Evolutionary conservation across 805 yeast genomes (phyloP).

Genomic region (Kazachstania africana): DNA sequence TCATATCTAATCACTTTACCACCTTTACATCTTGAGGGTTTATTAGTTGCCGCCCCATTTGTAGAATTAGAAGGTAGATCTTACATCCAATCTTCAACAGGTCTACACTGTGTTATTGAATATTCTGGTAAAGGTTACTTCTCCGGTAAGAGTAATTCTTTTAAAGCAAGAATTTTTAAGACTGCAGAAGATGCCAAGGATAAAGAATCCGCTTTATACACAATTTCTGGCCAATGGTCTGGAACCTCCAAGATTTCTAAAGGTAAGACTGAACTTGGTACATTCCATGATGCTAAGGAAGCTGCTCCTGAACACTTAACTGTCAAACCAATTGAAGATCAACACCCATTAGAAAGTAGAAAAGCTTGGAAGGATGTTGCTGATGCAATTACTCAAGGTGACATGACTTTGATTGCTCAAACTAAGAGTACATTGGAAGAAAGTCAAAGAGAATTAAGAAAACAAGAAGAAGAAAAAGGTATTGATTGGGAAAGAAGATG

Average conservation of each 20-base stretch:
- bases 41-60: slow-evolving; percentile 81
- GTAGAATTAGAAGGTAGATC: slow-evolving; percentile 88
- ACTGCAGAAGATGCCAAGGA: slow-evolving; percentile 34
- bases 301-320: slow-evolving; percentile 42
- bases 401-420: slow-evolving; percentile 62
- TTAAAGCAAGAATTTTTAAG: slow-evolving; percentile 68
- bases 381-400: slow-evolving; percentile 66
- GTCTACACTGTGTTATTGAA: slow-evolving; percentile 62
- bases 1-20: slow-evolving; percentile 78
- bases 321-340: slow-evolving; percentile 78
- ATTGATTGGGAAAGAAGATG: slow-evolving; percentile 70
- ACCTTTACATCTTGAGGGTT: slow-evolving; percentile 88
- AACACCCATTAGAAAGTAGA: slow-evolving; percentile 74
- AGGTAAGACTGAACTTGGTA: slow-evolving; percentile 29
- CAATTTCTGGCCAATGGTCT: slow-evolving; percentile 90
- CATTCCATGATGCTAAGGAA: slow-evolving; percentile 56
- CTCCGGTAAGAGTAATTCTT: slow-evolving; percentile 86
- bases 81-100: slow-evolving; percentile 72
- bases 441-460: slow-evolving; percentile 74
- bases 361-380: slow-evolving; percentile 91
- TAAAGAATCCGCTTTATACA: slow-evolving; percentile 57
- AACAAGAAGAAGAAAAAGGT: slow-evolving; percentile 57
- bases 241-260: slow-evolving; percentile 57
- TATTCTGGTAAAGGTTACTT: slow-evolving; percentile 91
- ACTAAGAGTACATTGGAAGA: slow-evolving; percentile 78